Evolutionary conservation across 257 asterid species (phyloP).

Genomic region (Petunia secreta): DNA sequence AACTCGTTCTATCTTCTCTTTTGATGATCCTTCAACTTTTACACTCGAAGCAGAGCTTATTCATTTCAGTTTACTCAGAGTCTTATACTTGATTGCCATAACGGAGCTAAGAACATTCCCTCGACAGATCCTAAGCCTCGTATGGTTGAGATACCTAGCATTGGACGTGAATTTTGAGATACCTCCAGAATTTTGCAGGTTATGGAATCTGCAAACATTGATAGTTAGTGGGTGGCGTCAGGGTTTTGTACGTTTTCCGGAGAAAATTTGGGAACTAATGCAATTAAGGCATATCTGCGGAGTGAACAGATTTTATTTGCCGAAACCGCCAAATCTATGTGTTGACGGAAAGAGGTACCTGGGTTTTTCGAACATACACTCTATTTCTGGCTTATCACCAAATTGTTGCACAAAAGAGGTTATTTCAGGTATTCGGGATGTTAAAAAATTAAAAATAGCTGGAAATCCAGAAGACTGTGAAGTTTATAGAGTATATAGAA

Average conservation of each 20-base stretch:
- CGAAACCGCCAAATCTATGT: neutral
- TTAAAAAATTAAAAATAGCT: no score
- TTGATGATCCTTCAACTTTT: neutral
- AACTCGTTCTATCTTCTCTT: neutral
- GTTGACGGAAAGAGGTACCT: neutral
- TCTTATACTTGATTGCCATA: constrained; percentile 21
- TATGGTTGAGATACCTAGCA: neutral
- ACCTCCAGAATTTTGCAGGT: neutral
- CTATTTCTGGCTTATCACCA: neutral
- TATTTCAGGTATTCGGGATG: neutral
- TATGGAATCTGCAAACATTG: neutral
- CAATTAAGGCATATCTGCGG: constrained; percentile 16
- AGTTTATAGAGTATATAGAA: neutral
- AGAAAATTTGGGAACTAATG: neutral
- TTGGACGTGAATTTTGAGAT: neutral
- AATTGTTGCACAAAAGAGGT: neutral
- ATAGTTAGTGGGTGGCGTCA: neutral
- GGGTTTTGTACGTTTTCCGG: neutral
- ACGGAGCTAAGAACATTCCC: neutral
- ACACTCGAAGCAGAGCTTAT: neutral
- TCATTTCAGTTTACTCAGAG: constrained; percentile 21
- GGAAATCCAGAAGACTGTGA: neutral
- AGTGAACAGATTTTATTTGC: neutral
- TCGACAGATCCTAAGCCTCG: neutral
- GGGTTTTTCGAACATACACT: neutral